Evolutionary conservation across 495 filamentous ascomycete genomes (phyloP), one percentile per base, ranked within the genome.

Genomic region (Extremus antarcticus): DNA sequence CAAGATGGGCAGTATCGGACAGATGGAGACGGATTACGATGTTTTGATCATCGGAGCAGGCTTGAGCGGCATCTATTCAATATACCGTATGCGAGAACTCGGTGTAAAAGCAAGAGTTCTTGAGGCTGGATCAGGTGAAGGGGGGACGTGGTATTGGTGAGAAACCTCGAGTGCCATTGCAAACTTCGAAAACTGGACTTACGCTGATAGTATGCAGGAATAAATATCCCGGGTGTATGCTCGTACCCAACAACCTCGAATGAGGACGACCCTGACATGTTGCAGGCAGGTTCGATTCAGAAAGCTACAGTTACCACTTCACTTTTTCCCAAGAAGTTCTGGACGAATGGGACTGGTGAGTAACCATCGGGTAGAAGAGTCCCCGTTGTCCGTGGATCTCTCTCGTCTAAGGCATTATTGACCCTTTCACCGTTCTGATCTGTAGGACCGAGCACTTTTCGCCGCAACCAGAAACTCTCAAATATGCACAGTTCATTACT

Each of bases 401-500:
- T n/a, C n/a, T n/a, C n/a, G n/a, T n/a, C n/a, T n/a, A n/a, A n/a
- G n/a, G n/a, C n/a, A n/a, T n/a, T n/a, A n/a, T n/a, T n/a, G n/a
- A n/a, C n/a, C n/a, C n/a, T n/a, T n/a, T n/a, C n/a, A n/a, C n/a
- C n/a, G n/a, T n/a, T n/a, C n/a, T n/a, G n/a, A n/a, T n/a, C n/a
- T n/a, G n/a, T n/a, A n/a, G n/a, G n/a, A 55, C 41, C n/a, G 53
- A 55, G 43, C 41, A 47, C 19, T 55, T 48, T 19, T 32, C 53
- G 4, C 41, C 41, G n/a, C 53, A 55, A 40, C 53, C 53, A 3
- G 53, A 55, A 21, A 55, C 43, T 2, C 24, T 25, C 11, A 49
- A 58, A 20, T 72, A 72, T 47, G 58, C 69, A 16, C 55, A 59
- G 11, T 63, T 61, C 43, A 59, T 72, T n/a, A 59, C 56, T 47